Base-by-base conservation (phyloP, 331 rosid species). In the Cydonia oblonga region DNA sequence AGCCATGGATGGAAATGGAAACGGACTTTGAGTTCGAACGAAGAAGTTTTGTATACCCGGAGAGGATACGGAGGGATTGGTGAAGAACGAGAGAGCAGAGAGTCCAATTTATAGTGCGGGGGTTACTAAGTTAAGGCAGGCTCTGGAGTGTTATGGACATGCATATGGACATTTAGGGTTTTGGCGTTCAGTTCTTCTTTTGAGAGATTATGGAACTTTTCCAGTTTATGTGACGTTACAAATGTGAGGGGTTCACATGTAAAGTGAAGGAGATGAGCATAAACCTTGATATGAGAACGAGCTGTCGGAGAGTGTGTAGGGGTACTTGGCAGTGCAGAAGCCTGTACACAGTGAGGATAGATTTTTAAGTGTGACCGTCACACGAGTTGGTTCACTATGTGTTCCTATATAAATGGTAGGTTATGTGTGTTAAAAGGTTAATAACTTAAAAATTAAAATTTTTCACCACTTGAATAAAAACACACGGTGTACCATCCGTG, bases 1-100 rank as follows among this genome's bases (percentile, higher is more conserved):
- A 77, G 81, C 71, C 86, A 83, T 76, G 33, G 85, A 6, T 64
- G 75, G 44, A 25, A 14, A 2, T 5, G 58, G 32, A 67, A 67
- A 26, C 33, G 2, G 1, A 16, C 2, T 28, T 0, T 3, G 14
- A 61, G 9, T 18, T 13, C 14, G 28, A 53, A 51, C 3, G 70
- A 22, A 46, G 9, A 68, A 20, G 52, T 13, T 2, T 54, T 33
- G 18, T 52, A 11, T 69, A 29, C 58, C 25, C 19, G 18, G 60
- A 46, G 64, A 69, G 64, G 53, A 56, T n/a, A 54, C 42, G n/a
- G 12, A 20, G 57, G 66, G 29, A 58, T 54, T 42, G 18, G 71
- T 20, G 0, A 49, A 32, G 66, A 25, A 29, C 24, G 8, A 18
- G 44, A 2, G 23, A 72, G 26, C 3, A 4, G 30, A 25, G 29